These are phyloP conservation scores for Bidens hawaiensis DNA, from an alignment of 140 eudicot species.

Conservation along the genomic window DNA sequence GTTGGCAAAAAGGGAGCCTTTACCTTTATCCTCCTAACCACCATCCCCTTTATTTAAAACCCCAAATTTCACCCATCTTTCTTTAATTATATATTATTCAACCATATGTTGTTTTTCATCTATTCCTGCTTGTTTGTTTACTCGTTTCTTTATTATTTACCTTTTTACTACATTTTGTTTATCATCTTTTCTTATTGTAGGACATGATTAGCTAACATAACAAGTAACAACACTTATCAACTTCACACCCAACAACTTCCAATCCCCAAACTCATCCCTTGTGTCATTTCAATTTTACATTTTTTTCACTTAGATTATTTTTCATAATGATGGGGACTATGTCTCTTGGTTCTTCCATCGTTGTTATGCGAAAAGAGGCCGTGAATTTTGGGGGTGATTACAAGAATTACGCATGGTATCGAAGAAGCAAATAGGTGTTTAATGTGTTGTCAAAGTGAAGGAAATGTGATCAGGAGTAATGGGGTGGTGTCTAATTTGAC, in stretches of 20 bases:
- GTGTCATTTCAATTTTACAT: constrained; percentile 32
- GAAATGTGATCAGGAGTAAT: constrained; percentile 36
- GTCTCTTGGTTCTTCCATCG: constrained; percentile 63
- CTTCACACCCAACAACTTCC: constrained; percentile 40
- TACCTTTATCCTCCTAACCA: constrained; percentile 62
- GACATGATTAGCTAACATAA: constrained; percentile 56
- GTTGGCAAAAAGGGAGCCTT: constrained; percentile 82
- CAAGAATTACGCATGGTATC: constrained; percentile 24
- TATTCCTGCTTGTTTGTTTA: constrained; percentile 30
- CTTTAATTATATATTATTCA: constrained; percentile 36
- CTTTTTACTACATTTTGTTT: constrained; percentile 11
- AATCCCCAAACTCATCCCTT: constrained; percentile 36
- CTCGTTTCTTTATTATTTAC: constrained; percentile 10
- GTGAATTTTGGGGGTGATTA: constrained; percentile 9
- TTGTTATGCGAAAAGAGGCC: constrained; percentile 27
- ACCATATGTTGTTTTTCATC: constrained; percentile 43
- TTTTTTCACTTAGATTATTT: constrained; percentile 21
- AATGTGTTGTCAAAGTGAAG: constrained; percentile 68
- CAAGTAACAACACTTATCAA: constrained; percentile 37
- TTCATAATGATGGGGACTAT: constrained; percentile 74
- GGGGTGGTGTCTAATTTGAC: constrained; percentile 39
- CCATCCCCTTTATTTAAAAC: constrained; percentile 46
- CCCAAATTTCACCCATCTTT: constrained; percentile 33
- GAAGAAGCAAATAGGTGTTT: constrained; percentile 21
- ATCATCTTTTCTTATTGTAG: constrained; percentile 29